Conservation (phyloP, 2,329 filamentous ascomycete genomes). For the Coniochaeta sp. region DNA sequence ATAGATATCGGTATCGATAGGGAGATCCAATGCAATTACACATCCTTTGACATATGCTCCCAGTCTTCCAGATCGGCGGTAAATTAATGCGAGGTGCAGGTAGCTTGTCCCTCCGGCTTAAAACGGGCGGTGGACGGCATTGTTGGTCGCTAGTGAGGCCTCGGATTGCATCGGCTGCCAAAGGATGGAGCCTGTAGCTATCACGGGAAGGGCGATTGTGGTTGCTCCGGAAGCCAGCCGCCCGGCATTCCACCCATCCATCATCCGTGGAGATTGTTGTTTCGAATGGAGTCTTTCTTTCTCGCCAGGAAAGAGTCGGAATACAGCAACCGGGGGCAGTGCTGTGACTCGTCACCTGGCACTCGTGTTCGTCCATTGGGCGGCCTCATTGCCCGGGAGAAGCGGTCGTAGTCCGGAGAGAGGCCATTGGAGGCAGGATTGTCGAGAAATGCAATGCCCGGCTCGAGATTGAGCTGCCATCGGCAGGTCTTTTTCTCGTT, state of each 20-base stretch:
- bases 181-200: conserved; percentile 6
- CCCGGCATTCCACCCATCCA: neutral
- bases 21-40: neutral
- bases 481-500: neutral
- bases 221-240: neutral
- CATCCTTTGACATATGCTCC: neutral
- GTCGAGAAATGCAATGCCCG: neutral
- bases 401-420: neutral
- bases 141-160: neutral
- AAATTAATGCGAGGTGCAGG: too few relatives aligned
- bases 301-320: conserved; percentile 8
- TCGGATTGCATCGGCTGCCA: conserved; percentile 1
- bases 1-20: neutral
- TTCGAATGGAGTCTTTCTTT: too few relatives aligned
- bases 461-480: neutral
- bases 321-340: neutral
- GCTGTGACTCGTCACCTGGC: neutral
- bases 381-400: neutral
- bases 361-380: neutral
- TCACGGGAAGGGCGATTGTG: conserved; percentile 8
- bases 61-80: too few relatives aligned
- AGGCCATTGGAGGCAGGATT: neutral
- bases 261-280: too few relatives aligned
- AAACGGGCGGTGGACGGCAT: neutral
- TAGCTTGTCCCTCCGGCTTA: neutral